Evolutionary conservation across 2,329 filamentous ascomycete genomes (phyloP), one percentile per base, ranked within the genome.

Genomic region (Diaporthe vexans): DNA sequence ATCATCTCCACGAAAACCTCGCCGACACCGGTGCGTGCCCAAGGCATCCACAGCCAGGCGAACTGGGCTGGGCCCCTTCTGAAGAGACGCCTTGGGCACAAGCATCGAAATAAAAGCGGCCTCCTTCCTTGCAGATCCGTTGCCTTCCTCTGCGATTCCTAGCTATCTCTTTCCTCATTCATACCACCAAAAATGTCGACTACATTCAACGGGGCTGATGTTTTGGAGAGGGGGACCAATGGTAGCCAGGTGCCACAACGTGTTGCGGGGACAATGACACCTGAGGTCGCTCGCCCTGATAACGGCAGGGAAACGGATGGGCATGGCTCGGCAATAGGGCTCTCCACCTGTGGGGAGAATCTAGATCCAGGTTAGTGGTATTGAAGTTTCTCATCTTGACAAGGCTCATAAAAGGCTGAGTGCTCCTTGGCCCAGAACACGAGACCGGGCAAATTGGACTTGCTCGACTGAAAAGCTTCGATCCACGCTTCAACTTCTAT

Each of bases 401-500:
- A 17, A 19, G 1, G 33, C 24, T 43, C 7, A 40, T 26, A 33
- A 4, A 17, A 65, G 43, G 51, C 43, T 65, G 43, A 65, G 17
- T 35, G 24, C 9, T n/a, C 7, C 26, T n/a, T 13, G 3, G 1
- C 9, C 19, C 29, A 67, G 71, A 6, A 33, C 33, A 26, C 7
- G 24, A 29, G 7, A 35, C 15, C 5, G 71, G 40, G 15, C 40
- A 46, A 6, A 21, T 68, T 3, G 29, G 59, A 1, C 61, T 73
- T 7, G 61, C 71, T 0, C 26, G 26, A 11, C 9, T 37, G 8
- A 73, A 68, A 19, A 57, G 19, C 9, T 68, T 15, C 21, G 71
- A 73, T 35, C 8, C 3, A 11, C 59, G 61, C 21, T 68, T 56
- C 40, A 51, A 73, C n/a, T 58, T 73, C 61, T 73, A 73, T 17